A percentile compares a stretch with the other conserved stretches of the same genome.
Evolutionary conservation across 169 alveolate genomes (phyloP).

Genomic region (Besnoitia besnoiti): DNA sequence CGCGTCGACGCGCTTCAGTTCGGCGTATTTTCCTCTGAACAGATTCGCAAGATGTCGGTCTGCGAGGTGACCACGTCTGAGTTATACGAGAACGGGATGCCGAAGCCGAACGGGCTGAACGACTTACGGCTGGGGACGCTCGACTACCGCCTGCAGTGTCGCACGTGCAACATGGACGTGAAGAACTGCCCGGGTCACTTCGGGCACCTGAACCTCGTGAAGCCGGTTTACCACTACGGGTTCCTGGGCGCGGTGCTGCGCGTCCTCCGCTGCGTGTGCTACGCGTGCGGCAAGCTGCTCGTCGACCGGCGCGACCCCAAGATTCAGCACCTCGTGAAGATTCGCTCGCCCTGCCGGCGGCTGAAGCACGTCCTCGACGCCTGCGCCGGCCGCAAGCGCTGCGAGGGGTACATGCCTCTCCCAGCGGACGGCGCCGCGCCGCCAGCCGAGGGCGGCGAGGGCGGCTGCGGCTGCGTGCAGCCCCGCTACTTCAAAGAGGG

Average conservation of each 20-base stretch:
- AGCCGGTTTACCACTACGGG: conserved; percentile 92
- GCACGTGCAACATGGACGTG: conserved; percentile 94
- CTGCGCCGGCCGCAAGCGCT: conserved; percentile 41
- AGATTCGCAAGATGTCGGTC: conserved; percentile 79
- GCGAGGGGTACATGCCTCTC: conserved; percentile 28
- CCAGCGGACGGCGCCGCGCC: neutral
- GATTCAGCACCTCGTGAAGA: conserved; percentile 75
- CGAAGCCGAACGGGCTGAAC: conserved; percentile 88
- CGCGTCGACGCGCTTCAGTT: conserved; percentile 53
- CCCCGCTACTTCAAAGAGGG: conserved; percentile 90
- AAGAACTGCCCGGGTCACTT: conserved; percentile 99
- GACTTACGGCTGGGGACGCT: conserved; percentile 98
- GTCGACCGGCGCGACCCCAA: conserved; percentile 87
- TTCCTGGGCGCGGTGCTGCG: conserved; percentile 90
- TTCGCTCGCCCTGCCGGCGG: conserved; percentile 81
- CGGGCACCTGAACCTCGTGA: conserved; percentile 96
- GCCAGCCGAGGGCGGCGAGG: conserved; percentile 46
- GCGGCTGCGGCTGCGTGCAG: conserved; percentile 92
- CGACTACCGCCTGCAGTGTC: conserved; percentile 91
- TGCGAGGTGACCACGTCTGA: conserved; percentile 89
- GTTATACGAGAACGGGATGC: conserved; percentile 90
- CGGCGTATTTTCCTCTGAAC: conserved; percentile 57
- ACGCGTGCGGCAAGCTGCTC: conserved; percentile 92
- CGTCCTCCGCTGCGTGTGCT: conserved; percentile 96
- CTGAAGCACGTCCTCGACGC: conserved; percentile 66